phyloP scores from a whole-genome alignment of 768 basidiomycete genomes.

The Dioszegia hungarica region DNA sequence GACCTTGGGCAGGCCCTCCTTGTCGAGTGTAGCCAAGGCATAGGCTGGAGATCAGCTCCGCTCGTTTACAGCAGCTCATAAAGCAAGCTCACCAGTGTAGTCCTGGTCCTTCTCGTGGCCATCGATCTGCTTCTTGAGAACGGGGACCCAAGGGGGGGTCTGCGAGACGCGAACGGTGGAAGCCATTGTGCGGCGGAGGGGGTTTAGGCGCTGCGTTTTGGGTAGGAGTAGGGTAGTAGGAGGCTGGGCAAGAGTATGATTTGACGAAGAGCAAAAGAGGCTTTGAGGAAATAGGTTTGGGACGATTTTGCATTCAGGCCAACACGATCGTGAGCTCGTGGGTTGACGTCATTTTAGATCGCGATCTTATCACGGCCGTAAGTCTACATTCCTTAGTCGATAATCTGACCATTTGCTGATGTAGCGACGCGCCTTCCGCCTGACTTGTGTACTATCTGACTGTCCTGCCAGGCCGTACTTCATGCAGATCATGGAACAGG shows the following conservation, averaged over 20 bases:
- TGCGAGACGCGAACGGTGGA: background rate
- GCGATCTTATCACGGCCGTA: too few relatives aligned
- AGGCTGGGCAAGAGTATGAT: background rate
- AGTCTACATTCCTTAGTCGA: too few relatives aligned
- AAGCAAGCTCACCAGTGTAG: conserved; percentile 22
- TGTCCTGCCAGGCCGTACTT: too few relatives aligned
- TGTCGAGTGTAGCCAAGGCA: conserved; percentile 30
- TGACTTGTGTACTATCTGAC: too few relatives aligned
- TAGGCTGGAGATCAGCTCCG: conserved; percentile 18
- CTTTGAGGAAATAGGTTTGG: too few relatives aligned
- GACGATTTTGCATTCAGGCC: too few relatives aligned
- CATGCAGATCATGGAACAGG: too few relatives aligned
- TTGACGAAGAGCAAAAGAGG: too few relatives aligned
- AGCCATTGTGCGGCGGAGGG: conserved; percentile 1
- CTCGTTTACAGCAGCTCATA: background rate
- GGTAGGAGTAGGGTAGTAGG: background rate
- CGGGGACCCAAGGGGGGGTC: conserved; percentile 20
- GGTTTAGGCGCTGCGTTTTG: conserved; percentile 3
- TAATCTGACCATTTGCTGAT: too few relatives aligned
- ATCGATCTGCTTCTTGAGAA: conserved; percentile 22
- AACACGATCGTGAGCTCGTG: too few relatives aligned
- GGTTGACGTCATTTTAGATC: too few relatives aligned
- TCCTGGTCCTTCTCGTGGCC: conserved; percentile 29
- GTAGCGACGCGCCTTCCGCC: too few relatives aligned
- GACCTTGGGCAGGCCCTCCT: conserved; percentile 35